phyloP scores from a whole-genome alignment of 2,329 filamentous ascomycete genomes.

The Phoma sp. region DNA sequence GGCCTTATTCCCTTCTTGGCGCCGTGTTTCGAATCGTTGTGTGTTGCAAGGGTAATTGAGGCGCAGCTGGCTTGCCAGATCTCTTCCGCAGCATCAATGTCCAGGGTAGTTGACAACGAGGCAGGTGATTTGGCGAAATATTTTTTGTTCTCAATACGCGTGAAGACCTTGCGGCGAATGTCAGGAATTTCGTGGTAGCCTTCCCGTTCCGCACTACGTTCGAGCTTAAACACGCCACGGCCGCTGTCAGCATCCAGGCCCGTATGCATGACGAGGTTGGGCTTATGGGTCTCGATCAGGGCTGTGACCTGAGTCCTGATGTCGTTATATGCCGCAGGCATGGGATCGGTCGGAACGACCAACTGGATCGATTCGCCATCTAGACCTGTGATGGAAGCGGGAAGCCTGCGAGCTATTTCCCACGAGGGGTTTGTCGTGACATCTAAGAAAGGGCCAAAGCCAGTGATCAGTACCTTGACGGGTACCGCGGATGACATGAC shows the following conservation, averaged over 20 bases:
- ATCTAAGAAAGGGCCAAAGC: slow-evolving; percentile 70
- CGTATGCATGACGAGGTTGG: slow-evolving; percentile 76
- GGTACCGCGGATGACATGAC: neutral
- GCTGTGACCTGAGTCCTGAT: slow-evolving; percentile 70
- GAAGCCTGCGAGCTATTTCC: slow-evolving; percentile 75
- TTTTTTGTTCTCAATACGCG: slow-evolving; percentile 36
- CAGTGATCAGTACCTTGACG: slow-evolving; percentile 56
- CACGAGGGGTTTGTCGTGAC: slow-evolving; percentile 79
- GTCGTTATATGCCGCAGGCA: slow-evolving; percentile 74
- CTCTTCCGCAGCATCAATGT: slow-evolving; percentile 26
- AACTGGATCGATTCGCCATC: slow-evolving; percentile 59
- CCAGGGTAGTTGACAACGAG: slow-evolving; percentile 32
- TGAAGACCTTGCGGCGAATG: slow-evolving; percentile 63
- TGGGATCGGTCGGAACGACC: slow-evolving; percentile 68
- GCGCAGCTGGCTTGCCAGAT: slow-evolving; percentile 24
- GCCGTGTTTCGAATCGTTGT: neutral
- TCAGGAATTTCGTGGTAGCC: slow-evolving; percentile 72
- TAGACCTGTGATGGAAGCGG: slow-evolving; percentile 13
- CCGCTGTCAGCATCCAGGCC: slow-evolving; percentile 73
- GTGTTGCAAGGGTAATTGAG: slow-evolving; percentile 10
- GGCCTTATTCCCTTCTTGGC: slow-evolving; percentile 12
- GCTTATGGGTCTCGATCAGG: slow-evolving; percentile 61
- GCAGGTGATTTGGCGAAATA: slow-evolving; percentile 31
- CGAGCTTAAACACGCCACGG: slow-evolving; percentile 70
- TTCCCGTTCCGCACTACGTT: slow-evolving; percentile 73